Percentiles rank a stretch among this genome's conserved stretches.
phyloP scores from a whole-genome alignment of 176 grass and related monocot species.

The Bromus sterilis region DNA sequence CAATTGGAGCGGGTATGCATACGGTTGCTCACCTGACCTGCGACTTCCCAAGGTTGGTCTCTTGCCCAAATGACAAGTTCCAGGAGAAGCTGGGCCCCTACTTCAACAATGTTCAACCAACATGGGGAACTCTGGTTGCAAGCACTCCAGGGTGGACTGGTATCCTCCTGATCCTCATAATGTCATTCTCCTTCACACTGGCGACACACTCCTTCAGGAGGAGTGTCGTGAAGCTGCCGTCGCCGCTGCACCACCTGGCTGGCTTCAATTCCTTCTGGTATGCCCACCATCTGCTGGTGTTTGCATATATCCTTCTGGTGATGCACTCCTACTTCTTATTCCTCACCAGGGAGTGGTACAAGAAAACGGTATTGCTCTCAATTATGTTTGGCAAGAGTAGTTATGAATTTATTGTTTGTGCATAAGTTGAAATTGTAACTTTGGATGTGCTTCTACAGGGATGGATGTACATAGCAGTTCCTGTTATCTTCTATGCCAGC shows the following conservation, averaged over 20 bases:
- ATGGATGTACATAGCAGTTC: constrained; percentile 90
- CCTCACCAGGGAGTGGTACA: constrained; percentile 92
- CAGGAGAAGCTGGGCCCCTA: constrained; percentile 42
- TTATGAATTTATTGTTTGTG: not conserved
- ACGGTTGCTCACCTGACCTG: constrained; percentile 66
- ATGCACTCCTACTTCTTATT: constrained; percentile 96
- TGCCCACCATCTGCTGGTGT: constrained; percentile 77
- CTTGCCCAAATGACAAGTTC: constrained; percentile 65
- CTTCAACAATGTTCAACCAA: constrained; percentile 75
- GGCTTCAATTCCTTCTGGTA: constrained; percentile 99
- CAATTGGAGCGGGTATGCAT: constrained; percentile 55
- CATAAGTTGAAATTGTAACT: not conserved
- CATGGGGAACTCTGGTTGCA: constrained; percentile 30
- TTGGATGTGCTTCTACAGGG: constrained; percentile 48
- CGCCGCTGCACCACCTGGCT: constrained; percentile 72
- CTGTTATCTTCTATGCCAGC: constrained; percentile 72
- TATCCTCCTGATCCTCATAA: constrained; percentile 74
- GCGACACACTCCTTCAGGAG: constrained; percentile 82
- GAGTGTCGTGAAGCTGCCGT: constrained; percentile 80
- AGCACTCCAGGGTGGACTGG: constrained; percentile 85
- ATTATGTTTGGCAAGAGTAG: not conserved
- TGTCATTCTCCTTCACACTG: constrained; percentile 93
- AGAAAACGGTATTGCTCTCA: constrained; percentile 57
- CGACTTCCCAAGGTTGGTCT: constrained; percentile 81
- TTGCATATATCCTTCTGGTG: constrained; percentile 75